Evolutionary conservation across 495 filamentous ascomycete genomes (phyloP).

Genomic region (Lasiosphaeriaceae sp.): DNA sequence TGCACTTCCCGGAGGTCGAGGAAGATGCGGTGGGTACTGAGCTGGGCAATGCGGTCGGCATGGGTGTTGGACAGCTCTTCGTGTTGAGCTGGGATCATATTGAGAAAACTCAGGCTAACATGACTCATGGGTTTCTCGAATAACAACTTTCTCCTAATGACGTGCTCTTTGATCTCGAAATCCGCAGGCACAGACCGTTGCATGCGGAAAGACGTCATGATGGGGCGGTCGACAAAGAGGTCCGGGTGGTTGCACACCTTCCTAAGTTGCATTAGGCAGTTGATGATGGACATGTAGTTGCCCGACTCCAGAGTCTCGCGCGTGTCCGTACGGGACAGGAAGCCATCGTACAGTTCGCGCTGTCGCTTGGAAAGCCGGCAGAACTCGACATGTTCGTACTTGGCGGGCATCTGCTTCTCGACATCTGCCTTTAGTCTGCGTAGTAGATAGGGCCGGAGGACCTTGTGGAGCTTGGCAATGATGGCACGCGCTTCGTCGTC

Average conservation of each 20-base stretch:
- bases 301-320: constrained; percentile 85
- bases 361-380: constrained; percentile 94
- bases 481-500: constrained; percentile 86
- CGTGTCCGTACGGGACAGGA: constrained; percentile 90
- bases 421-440: constrained; percentile 94
- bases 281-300: constrained; percentile 96
- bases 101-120: constrained; percentile 73
- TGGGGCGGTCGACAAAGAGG: constrained; percentile 95
- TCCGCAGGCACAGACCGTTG: constrained; percentile 72
- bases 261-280: constrained; percentile 94
- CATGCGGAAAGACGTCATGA: constrained; percentile 96
- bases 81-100: constrained; percentile 69
- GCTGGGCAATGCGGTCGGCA: constrained; percentile 57
- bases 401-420: constrained; percentile 98
- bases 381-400: constrained; percentile 94
- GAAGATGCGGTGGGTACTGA: constrained; percentile 61
- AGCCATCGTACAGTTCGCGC: constrained; percentile 92
- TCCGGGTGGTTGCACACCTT: constrained; percentile 99
- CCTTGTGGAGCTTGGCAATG: constrained; percentile 87
- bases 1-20: constrained; percentile 61
- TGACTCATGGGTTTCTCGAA: constrained; percentile 59
- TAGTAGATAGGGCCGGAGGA: constrained; percentile 87
- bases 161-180: constrained; percentile 70
- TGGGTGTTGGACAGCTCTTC: constrained; percentile 61
- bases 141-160: constrained; percentile 65